These are phyloP conservation scores for Pseudoturritis turrita DNA, from an alignment of 345 rosid species.

Conservation along the genomic window DNA sequence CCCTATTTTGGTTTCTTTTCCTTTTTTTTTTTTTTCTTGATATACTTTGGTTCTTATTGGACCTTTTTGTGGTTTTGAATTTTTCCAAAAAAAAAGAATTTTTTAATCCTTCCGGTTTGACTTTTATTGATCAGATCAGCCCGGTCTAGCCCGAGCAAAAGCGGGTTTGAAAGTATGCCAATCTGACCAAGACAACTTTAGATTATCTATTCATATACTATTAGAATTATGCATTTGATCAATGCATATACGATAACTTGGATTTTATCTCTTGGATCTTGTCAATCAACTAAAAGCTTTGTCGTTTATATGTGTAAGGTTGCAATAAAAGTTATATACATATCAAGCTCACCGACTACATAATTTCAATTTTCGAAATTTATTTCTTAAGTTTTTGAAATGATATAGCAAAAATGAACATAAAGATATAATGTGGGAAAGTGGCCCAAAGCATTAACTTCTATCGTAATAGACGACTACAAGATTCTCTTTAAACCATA, in stretches of 20 bases:
- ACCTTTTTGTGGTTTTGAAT: neutral
- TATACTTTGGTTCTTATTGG: neutral
- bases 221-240: slow-evolving; percentile 1
- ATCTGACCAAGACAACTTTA: no score
- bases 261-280: slow-evolving; percentile 22
- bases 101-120: neutral
- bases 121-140: neutral
- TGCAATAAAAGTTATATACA: neutral
- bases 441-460: slow-evolving; percentile 33
- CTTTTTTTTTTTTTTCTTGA: no score
- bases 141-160: neutral
- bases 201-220: neutral
- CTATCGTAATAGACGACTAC: neutral
- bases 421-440: neutral
- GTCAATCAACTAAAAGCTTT: slow-evolving; percentile 18
- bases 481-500: neutral
- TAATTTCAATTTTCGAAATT: neutral
- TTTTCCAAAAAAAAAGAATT: neutral
- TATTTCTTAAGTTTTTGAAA: neutral
- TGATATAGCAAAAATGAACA: neutral
- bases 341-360: slow-evolving; percentile 16
- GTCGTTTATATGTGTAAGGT: slow-evolving; percentile 15
- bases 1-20: neutral
- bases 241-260: neutral
- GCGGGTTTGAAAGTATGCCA: neutral